Percentiles rank a stretch among this genome's conserved stretches.
These are phyloP conservation scores for Brassica incana DNA, from an alignment of 345 rosid species.

Conservation along the genomic window DNA sequence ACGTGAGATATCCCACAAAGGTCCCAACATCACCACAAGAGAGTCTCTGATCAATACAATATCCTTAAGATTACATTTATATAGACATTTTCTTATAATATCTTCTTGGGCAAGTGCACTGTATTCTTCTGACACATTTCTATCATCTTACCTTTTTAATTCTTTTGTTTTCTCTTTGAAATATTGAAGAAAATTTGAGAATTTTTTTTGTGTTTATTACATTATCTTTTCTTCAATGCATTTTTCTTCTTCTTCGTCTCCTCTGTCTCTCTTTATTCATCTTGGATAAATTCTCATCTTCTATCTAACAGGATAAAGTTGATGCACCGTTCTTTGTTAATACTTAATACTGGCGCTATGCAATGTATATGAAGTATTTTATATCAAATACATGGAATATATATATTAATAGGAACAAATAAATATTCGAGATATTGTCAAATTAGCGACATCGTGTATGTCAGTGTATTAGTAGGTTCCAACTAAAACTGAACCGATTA, in stretches of 20 bases:
- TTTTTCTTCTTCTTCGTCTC: slow-evolving; percentile 3
- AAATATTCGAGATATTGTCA: not conserved
- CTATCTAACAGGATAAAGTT: slow-evolving; percentile 50
- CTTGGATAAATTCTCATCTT: slow-evolving; percentile 73
- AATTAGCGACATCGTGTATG: not conserved
- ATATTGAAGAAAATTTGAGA: not conserved
- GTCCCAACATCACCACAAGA: slow-evolving; percentile 65
- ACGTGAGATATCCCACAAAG: slow-evolving; percentile 65
- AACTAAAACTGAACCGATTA: slow-evolving; percentile 1
- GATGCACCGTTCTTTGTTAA: slow-evolving; percentile 33
- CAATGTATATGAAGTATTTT: not conserved
- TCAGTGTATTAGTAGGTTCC: not conserved
- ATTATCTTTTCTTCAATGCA: slow-evolving; percentile 38
- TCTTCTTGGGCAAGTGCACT: slow-evolving; percentile 55
- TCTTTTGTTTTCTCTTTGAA: slow-evolving; percentile 7
- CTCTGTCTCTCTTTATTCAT: slow-evolving; percentile 9
- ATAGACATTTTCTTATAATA: slow-evolving; percentile 39
- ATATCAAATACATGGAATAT: not conserved
- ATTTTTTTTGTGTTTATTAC: not conserved
- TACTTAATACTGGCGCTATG: slow-evolving; percentile 22
- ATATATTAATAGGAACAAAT: not conserved
- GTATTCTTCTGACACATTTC: slow-evolving; percentile 68
- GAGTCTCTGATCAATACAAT: slow-evolving; percentile 40
- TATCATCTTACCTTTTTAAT: slow-evolving; percentile 39
- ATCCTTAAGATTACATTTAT: slow-evolving; percentile 42